Evolutionary conservation across 306 rosid species (phyloP).

Genomic region (Potentilla sterilis): DNA sequence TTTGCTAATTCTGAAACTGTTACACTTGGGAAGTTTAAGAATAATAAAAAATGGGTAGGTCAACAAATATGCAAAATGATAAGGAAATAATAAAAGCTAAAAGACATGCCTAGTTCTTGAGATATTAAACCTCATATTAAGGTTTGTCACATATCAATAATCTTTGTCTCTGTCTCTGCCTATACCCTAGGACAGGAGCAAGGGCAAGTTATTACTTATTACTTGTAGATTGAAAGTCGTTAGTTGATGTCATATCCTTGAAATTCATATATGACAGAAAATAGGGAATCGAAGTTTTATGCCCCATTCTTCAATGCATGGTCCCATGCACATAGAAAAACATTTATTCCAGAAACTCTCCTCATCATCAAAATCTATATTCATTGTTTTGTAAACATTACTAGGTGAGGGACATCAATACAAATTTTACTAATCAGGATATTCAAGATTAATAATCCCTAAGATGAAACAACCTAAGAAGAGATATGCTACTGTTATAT

Average conservation of each 20-base stretch:
- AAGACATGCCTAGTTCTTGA: neutral
- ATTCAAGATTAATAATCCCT: neutral
- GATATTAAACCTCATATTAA: neutral
- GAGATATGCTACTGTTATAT: neutral
- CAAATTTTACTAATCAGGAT: neutral
- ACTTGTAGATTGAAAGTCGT: neutral
- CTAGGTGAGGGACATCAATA: slow-evolving; percentile 5
- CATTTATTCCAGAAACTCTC: neutral
- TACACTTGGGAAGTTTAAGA: neutral
- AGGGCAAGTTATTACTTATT: neutral
- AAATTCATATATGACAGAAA: neutral
- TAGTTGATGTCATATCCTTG: neutral
- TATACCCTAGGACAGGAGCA: neutral
- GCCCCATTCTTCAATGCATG: neutral
- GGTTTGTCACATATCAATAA: neutral
- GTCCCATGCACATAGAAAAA: neutral
- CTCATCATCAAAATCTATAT: neutral
- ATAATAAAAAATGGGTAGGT: neutral
- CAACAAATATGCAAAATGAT: neutral
- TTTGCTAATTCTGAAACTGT: neutral
- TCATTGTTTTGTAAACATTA: neutral
- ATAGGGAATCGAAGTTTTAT: neutral
- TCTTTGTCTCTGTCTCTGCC: neutral
- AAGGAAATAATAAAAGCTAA: neutral
- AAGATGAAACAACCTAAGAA: neutral